A percentile compares a stretch with the other conserved stretches of the same genome.
Evolutionary conservation across 2,329 filamentous ascomycete species (phyloP).

Genomic region (Shiraia sp.): DNA sequence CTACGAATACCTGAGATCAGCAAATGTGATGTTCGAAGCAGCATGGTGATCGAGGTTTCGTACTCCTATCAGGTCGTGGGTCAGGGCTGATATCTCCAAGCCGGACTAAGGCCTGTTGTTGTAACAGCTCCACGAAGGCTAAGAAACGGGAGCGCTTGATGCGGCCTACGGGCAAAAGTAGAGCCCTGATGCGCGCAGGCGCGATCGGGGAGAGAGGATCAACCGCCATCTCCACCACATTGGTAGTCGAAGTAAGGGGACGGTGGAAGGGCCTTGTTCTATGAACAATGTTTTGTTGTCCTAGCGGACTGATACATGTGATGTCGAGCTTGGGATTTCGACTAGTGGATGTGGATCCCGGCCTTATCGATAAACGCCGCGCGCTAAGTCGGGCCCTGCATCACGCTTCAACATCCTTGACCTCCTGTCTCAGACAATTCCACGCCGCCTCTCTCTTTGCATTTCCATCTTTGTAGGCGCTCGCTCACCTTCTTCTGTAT

Average conservation of each 20-base stretch:
- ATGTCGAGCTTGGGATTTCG: constrained; percentile 26
- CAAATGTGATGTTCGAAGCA: constrained; percentile 24
- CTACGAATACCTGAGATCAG: constrained; percentile 55
- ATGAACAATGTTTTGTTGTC: constrained; percentile 11
- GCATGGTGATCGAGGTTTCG: constrained; percentile 36
- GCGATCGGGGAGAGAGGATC: constrained; percentile 85
- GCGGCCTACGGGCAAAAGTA: constrained; percentile 83
- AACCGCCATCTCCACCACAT: constrained; percentile 76
- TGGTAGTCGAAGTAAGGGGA: constrained; percentile 27
- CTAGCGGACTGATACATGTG: constrained; percentile 23
- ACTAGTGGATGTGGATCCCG: too few species aligned
- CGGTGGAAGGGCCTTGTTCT: constrained; percentile 16
- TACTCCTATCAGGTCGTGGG: constrained; percentile 83
- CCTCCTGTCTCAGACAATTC: constrained; percentile 8
- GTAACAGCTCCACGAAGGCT: constrained; percentile 76
- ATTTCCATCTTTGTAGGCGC: constrained; percentile 6
- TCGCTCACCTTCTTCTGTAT: constrained; percentile 6
- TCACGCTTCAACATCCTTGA: constrained; percentile 2
- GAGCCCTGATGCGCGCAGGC: constrained; percentile 85
- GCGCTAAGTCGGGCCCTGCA: too few species aligned
- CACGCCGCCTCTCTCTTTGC: constrained; percentile 10
- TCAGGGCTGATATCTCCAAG: constrained; percentile 86
- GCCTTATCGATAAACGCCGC: neutral
- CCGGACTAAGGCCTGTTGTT: constrained; percentile 77
- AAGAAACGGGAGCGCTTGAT: constrained; percentile 82